Percentiles rank a stretch among this genome's conserved stretches.
Conservation (phyloP, 495 filamentous ascomycete species). For the Penicillium canariense region DNA sequence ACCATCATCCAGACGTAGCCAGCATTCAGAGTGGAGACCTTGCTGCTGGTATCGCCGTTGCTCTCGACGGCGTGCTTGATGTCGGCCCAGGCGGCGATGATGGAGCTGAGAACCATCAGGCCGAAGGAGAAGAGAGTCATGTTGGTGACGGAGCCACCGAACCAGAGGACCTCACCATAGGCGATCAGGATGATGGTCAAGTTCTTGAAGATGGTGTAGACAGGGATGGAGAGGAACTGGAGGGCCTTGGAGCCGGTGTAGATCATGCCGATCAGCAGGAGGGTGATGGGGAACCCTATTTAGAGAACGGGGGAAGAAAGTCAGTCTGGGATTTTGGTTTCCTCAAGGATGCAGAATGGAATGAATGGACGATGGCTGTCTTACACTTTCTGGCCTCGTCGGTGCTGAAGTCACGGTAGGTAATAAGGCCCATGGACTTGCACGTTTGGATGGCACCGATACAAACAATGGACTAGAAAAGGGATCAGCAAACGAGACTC, state of each 20-base stretch:
- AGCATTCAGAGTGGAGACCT: constrained; percentile 86
- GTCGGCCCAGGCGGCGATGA: constrained; percentile 97
- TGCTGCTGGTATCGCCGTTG: constrained; percentile 60
- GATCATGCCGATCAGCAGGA: constrained; percentile 98
- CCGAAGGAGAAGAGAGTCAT: constrained; percentile 94
- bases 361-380: constrained; percentile 19
- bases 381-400: constrained; percentile 91
- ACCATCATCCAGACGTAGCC: constrained; percentile 98
- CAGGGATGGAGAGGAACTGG: constrained; percentile 93
- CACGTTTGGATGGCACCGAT: constrained; percentile 80
- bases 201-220: constrained; percentile 99
- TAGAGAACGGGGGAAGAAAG: not conserved
- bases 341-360: constrained; percentile 18
- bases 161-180: constrained; percentile 98
- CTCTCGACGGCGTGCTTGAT: constrained; percentile 78
- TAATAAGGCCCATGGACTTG: constrained; percentile 82
- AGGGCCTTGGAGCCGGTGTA: constrained; percentile 97
- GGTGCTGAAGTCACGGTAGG: constrained; percentile 83
- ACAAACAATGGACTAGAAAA: constrained; percentile 78
- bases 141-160: constrained; percentile 86
- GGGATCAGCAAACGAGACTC: constrained; percentile 11
- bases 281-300: constrained; percentile 95
- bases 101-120: constrained; percentile 92
- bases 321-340: not conserved
- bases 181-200: constrained; percentile 98